phyloP scores from a whole-genome alignment of 225 moss, liverwort and hornwort species.

The Pseudoscleropodium purum region DNA sequence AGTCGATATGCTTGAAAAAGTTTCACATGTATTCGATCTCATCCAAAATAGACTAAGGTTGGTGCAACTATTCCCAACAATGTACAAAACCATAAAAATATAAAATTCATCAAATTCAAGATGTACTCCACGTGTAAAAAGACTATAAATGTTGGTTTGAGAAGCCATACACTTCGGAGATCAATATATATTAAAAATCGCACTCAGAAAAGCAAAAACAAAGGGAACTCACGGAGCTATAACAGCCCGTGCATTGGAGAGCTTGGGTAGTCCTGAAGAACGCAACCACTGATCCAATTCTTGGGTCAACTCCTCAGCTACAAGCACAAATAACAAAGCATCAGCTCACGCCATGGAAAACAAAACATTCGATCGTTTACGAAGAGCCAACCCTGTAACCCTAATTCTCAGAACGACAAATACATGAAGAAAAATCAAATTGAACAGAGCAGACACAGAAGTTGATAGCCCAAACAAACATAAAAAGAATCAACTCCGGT shows the following conservation, averaged over 20 bases:
- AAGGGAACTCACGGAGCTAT: slow-evolving; percentile 65
- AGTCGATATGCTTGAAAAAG: neutral
- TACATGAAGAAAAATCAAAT: neutral
- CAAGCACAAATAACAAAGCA: neutral
- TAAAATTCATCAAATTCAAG: neutral
- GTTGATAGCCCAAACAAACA: neutral
- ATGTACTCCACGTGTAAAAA: neutral
- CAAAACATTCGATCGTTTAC: neutral
- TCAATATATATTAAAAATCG: neutral
- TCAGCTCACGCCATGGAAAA: neutral
- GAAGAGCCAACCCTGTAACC: neutral
- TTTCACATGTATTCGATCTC: neutral
- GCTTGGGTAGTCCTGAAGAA: slow-evolving; percentile 53
- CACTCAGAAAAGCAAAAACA: neutral
- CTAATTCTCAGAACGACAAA: neutral
- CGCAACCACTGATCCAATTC: slow-evolving; percentile 82
- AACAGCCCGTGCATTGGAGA: slow-evolving; percentile 72
- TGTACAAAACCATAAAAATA: neutral
- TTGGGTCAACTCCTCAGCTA: slow-evolving; percentile 59
- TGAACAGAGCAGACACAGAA: neutral
- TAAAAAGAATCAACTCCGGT: neutral
- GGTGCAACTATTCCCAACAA: neutral
- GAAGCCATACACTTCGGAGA: neutral
- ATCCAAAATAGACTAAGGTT: neutral
- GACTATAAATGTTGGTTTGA: neutral